Percentiles rank a stretch among this genome's conserved stretches.
phyloP scores from a whole-genome alignment of 495 filamentous ascomycete species.

The Penicillium herquei region DNA sequence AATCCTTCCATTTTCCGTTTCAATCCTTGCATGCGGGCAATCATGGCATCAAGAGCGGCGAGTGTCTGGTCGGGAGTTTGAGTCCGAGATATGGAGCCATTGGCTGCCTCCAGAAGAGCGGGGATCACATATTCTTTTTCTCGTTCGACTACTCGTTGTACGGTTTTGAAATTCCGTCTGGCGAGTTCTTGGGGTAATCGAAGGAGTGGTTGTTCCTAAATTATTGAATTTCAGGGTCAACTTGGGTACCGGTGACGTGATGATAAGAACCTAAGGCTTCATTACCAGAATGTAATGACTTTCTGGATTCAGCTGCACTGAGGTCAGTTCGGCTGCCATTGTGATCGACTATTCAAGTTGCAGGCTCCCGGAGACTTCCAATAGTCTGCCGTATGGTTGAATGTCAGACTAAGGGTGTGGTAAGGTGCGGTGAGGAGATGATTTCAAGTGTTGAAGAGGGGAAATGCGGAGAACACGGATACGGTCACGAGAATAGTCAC shows the following conservation, averaged over 20 bases:
- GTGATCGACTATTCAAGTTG: background rate
- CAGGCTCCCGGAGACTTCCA: too few relatives aligned
- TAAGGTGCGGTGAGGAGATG: background rate
- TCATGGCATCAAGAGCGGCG: conserved; percentile 77
- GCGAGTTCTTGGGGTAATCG: conserved; percentile 87
- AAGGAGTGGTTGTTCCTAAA: conserved; percentile 90
- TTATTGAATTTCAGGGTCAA: conserved; percentile 8
- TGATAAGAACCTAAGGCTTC: too few relatives aligned
- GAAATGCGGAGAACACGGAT: conserved; percentile 23
- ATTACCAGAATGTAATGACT: conserved; percentile 67
- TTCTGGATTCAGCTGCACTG: conserved; percentile 71
- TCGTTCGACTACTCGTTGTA: conserved; percentile 78
- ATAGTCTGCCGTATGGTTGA: too few relatives aligned
- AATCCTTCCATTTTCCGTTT: conserved; percentile 81
- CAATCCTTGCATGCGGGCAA: conserved; percentile 75
- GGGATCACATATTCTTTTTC: conserved; percentile 69
- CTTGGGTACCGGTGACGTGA: background rate
- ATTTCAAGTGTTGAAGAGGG: conserved; percentile 7
- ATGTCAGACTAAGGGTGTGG: background rate
- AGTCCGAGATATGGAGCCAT: conserved; percentile 59
- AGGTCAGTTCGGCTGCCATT: conserved; percentile 55
- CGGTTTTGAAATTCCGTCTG: conserved; percentile 87
- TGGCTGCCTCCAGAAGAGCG: conserved; percentile 66
- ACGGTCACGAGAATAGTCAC: conserved; percentile 5
- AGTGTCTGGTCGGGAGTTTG: conserved; percentile 67